phyloP scores from a whole-genome alignment of 1,284 basidiomycete genomes.

The Fistulinella cinereoalba region DNA sequence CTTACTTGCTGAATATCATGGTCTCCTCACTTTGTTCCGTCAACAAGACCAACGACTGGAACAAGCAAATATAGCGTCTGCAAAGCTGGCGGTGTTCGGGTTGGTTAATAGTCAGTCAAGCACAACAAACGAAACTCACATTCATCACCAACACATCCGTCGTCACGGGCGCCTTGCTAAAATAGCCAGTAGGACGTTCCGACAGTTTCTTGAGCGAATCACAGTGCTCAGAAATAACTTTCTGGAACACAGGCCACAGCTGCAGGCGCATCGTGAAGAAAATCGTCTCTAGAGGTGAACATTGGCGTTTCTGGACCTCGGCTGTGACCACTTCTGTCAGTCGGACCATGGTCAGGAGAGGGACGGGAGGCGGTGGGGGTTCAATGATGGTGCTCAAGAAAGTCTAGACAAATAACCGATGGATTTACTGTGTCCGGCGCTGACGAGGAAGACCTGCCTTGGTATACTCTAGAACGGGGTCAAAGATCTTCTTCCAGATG shows the following conservation, averaged over 20 bases:
- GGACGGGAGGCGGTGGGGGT: slow-evolving; percentile 65
- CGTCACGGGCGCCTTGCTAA: slow-evolving; percentile 57
- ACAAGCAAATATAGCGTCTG: slow-evolving; percentile 71
- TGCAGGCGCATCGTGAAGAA: slow-evolving; percentile 76
- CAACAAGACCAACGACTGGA: slow-evolving; percentile 76
- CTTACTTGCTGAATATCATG: slow-evolving; percentile 91
- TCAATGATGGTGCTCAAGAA: slow-evolving; percentile 67
- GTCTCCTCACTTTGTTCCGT: slow-evolving; percentile 85
- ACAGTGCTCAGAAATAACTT: slow-evolving; percentile 79
- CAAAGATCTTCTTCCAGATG: slow-evolving; percentile 90
- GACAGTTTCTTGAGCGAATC: slow-evolving; percentile 80
- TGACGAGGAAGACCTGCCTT: slow-evolving; percentile 48
- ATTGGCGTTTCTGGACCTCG: slow-evolving; percentile 73
- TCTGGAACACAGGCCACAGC: slow-evolving; percentile 91
- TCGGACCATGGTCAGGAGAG: slow-evolving; percentile 85
- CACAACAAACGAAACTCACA: slow-evolving; percentile 40
- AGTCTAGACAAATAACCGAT: slow-evolving; percentile 42
- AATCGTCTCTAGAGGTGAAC: slow-evolving; percentile 75
- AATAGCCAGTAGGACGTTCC: slow-evolving; percentile 64
- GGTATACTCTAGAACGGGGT: slow-evolving; percentile 82
- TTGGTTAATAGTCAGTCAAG: slow-evolving; percentile 1
- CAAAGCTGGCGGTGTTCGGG: slow-evolving; percentile 39
- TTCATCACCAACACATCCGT: slow-evolving; percentile 67
- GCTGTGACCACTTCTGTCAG: slow-evolving; percentile 75
- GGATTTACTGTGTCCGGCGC: not conserved